phyloP scores from a whole-genome alignment of 306 rosid species.

The Acacia acuminata region DNA sequence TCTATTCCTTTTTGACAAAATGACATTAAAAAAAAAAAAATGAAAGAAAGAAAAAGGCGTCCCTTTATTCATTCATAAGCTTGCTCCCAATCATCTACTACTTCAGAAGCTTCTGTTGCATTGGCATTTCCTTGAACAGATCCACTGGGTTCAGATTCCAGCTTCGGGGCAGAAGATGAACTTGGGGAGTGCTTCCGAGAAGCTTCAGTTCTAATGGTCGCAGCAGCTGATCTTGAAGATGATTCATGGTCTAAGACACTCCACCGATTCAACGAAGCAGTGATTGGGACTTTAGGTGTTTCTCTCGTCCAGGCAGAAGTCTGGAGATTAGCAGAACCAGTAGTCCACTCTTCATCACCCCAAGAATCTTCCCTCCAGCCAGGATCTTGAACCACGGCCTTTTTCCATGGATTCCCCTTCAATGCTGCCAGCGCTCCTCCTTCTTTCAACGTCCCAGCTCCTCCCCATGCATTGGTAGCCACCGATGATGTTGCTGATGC shows the following conservation, averaged over 20 bases:
- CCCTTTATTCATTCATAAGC: conserved; percentile 51
- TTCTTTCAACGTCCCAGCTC: conserved; percentile 50
- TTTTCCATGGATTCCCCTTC: conserved; percentile 76
- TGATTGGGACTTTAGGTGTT: conserved; percentile 68
- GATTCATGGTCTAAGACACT: conserved; percentile 59
- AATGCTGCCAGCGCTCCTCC: conserved; percentile 47
- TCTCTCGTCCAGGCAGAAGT: conserved; percentile 73
- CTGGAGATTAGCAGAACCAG: conserved; percentile 53
- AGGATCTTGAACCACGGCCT: conserved; percentile 59
- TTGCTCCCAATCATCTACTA: conserved; percentile 90
- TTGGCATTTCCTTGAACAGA: conserved; percentile 28
- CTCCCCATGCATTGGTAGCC: conserved; percentile 70
- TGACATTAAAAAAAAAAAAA: not conserved
- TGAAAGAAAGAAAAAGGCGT: not conserved
- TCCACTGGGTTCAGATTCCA: conserved; percentile 39
- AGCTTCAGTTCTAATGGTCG: conserved; percentile 28
- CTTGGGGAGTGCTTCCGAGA: conserved; percentile 13
- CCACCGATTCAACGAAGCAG: conserved; percentile 72
- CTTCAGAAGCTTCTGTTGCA: conserved; percentile 54
- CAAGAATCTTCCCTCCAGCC: conserved; percentile 74
- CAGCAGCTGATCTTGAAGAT: conserved; percentile 44
- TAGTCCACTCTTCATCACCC: conserved; percentile 66
- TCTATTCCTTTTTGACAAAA: conserved; percentile 20
- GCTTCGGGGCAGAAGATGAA: conserved; percentile 18
- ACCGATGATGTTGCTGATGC: conserved; percentile 45